Evolutionary conservation across 2,329 filamentous ascomycete species (phyloP), one percentile per base, ranked within the genome.

Genomic region (Colletotrichum sidae): DNA sequence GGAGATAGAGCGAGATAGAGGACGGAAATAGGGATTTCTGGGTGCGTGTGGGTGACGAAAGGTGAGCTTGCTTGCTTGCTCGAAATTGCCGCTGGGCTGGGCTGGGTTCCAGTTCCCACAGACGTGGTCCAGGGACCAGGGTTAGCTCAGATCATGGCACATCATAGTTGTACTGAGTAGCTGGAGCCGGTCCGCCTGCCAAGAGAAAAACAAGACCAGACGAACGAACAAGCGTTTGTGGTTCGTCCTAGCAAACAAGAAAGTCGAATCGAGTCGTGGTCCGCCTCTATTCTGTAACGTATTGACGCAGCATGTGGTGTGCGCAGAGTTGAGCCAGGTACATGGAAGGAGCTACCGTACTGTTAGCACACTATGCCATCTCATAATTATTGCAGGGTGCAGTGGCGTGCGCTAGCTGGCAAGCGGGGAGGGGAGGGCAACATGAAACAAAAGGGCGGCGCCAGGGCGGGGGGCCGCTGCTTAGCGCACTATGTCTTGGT

Each of bases 391-490:
- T 67, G 64, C 64, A 67, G 64, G 64, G 57, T 45, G 57, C 34
- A 37, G 63, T 67, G 64, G 64, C 64, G 52, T 67, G 60, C 64
- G 42, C 50, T 67, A 64, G 64, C 35, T 53, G 54, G 54, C 25
- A 64, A 67, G 54, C 60, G 64, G 54, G 15, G 60, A 63, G 35
- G 53, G 50, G 60, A 63, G 35, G 53, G 50, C 35, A 64, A 64
- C 9, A 64, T 67, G 64, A 67, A 67, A 67, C 64, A 44, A 50
- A 64, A 17, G 64, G 51, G 51, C 41, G 51, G 57, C 49, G 41
- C 41, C 37, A 46, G 60, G 55, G 59, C 52, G 53, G 63, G 47
- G 56, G 25, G 25, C 25, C 25, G 25, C 25, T 25, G 25, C 25
- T 25, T 25, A 25, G 25, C 54, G 54, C 54, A 56, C 54, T 12